phyloP scores from a whole-genome alignment of 2,329 filamentous ascomycete species.

The Parastagonospora nodorum region DNA sequence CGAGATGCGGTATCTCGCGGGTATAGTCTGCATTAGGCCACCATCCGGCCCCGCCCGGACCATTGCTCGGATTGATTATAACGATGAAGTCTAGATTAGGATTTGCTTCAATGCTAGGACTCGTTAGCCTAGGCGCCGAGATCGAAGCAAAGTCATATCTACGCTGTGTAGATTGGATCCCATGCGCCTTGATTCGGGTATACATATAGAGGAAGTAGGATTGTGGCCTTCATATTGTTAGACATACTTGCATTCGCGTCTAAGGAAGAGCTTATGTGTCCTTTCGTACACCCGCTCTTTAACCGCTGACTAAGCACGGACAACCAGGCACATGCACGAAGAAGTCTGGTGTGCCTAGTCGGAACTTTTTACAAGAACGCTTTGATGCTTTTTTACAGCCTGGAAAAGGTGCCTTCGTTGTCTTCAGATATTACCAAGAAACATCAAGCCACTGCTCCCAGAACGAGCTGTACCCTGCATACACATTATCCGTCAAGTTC shows the following conservation, averaged over 20 bases:
- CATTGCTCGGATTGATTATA: slow-evolving; percentile 55
- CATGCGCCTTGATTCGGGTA: slow-evolving; percentile 55
- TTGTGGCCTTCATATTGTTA: slow-evolving; percentile 26
- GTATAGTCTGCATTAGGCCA: slow-evolving; percentile 55
- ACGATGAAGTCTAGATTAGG: slow-evolving; percentile 55
- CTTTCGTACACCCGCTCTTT: neutral
- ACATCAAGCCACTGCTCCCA: slow-evolving; percentile 30
- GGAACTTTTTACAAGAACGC: neutral
- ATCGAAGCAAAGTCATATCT: neutral
- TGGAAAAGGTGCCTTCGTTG: neutral
- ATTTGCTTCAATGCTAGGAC: slow-evolving; percentile 26
- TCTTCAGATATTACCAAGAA: neutral
- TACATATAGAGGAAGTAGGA: slow-evolving; percentile 58
- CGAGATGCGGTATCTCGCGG: slow-evolving; percentile 50
- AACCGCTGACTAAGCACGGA: slow-evolving; percentile 2
- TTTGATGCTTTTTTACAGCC: neutral
- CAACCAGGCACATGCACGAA: neutral
- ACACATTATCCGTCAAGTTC: slow-evolving; percentile 20
- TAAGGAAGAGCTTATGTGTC: neutral
- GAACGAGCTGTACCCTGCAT: slow-evolving; percentile 19
- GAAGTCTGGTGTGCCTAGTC: too few species aligned
- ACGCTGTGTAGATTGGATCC: slow-evolving; percentile 56
- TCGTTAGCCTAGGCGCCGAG: neutral
- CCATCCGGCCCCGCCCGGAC: slow-evolving; percentile 51
- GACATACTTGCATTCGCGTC: neutral